Conservation (phyloP, 2,329 filamentous ascomycete genomes). For the Fusarium hostae region DNA sequence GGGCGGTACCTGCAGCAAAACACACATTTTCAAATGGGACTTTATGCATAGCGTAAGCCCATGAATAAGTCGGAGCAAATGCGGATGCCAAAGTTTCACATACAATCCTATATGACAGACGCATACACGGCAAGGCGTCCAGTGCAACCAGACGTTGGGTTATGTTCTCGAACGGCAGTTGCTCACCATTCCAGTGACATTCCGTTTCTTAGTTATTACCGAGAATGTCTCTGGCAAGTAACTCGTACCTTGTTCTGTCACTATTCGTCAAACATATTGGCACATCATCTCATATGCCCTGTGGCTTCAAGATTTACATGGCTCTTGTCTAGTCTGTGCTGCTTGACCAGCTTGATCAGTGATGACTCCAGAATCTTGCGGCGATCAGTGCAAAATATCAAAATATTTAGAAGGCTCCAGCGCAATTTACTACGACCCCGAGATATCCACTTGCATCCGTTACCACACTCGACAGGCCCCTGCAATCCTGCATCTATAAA, state of each 20-base stretch:
- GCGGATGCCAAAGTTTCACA: slow-evolving; percentile 10
- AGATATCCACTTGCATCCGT: slow-evolving; percentile 33
- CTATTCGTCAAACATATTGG: background rate
- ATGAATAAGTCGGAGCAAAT: slow-evolving; percentile 1
- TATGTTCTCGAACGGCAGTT: background rate
- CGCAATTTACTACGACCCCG: slow-evolving; percentile 43
- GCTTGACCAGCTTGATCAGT: background rate
- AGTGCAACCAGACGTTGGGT: background rate
- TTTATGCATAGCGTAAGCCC: slow-evolving; percentile 14
- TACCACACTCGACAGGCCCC: slow-evolving; percentile 24
- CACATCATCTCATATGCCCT: background rate
- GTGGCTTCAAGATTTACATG: slow-evolving; percentile 27
- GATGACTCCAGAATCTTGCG: background rate
- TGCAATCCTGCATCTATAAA: slow-evolving; percentile 30
- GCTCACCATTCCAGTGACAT: background rate
- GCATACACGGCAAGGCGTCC: background rate
- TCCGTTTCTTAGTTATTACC: background rate
- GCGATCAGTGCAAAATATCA: slow-evolving; percentile 3
- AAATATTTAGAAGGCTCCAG: slow-evolving; percentile 19
- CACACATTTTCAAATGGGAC: slow-evolving; percentile 27
- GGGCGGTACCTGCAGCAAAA: slow-evolving; percentile 42
- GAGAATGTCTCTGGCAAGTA: background rate
- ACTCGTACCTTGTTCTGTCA: background rate
- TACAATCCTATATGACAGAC: background rate
- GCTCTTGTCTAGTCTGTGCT: background rate